These are phyloP conservation scores for Grosmannia penicillata DNA, from an alignment of 2,329 filamentous ascomycete genomes.

Conservation along the genomic window DNA sequence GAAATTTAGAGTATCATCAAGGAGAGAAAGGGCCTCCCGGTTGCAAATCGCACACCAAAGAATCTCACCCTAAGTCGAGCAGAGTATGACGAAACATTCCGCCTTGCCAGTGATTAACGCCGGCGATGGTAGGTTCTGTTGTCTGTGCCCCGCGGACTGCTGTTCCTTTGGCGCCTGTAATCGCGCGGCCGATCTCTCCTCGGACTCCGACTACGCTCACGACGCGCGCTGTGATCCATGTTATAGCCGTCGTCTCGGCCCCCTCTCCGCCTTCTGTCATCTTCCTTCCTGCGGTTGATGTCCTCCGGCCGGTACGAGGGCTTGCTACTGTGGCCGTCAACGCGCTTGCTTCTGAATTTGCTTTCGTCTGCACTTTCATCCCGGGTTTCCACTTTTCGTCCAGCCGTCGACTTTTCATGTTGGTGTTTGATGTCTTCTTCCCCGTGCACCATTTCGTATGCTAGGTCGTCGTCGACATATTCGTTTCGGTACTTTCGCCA, in stretches of 20 bases:
- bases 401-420: conserved; percentile 16
- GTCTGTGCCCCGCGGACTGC: background rate
- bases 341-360: background rate
- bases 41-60: too few species aligned
- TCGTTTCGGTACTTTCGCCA: conserved; percentile 76
- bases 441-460: conserved; percentile 71
- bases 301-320: background rate
- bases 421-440: conserved; percentile 49
- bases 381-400: too few species aligned
- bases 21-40: too few species aligned
- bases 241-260: conserved; percentile 8
- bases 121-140: background rate
- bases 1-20: too few species aligned
- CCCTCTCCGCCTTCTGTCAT: background rate
- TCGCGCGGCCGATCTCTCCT: conserved; percentile 15
- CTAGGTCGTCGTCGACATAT: conserved; percentile 26
- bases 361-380: background rate
- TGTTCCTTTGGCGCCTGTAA: background rate
- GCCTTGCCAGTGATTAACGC: too few species aligned
- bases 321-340: background rate
- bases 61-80: too few species aligned
- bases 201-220: conserved; percentile 6
- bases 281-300: conserved; percentile 7
- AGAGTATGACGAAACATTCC: too few species aligned
- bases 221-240: background rate